Evolutionary conservation across 108 stramenopile species (phyloP).

Genomic region (Aurantiochytrium sp.): DNA sequence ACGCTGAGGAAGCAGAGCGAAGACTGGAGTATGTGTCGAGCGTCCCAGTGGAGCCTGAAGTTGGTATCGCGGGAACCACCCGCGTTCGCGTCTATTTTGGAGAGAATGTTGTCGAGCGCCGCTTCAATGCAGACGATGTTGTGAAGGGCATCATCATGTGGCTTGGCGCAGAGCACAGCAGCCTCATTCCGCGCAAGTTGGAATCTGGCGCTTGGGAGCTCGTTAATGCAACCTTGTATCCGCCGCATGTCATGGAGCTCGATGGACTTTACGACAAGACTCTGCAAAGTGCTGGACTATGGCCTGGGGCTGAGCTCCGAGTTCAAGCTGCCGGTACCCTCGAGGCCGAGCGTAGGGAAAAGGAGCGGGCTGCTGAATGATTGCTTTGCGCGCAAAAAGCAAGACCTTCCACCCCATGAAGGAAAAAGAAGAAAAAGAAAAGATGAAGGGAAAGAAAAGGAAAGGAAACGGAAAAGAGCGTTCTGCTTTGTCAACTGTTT

Average conservation of each 20-base stretch:
- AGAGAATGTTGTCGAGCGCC: background rate
- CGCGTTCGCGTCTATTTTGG: background rate
- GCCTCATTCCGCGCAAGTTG: background rate
- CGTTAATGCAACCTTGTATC: background rate
- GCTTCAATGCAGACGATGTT: background rate
- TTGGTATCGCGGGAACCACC: background rate
- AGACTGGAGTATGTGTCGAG: background rate
- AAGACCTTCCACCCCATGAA: no score
- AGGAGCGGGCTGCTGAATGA: background rate
- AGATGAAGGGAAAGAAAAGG: no score
- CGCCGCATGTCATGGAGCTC: background rate
- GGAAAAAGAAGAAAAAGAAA: no score
- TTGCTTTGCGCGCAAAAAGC: background rate
- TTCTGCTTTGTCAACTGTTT: no score
- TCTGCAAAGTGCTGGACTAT: background rate
- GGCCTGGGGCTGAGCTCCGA: background rate
- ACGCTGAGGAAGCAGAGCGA: background rate
- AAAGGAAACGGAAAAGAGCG: no score
- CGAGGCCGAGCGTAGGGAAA: background rate
- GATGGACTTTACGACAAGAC: background rate
- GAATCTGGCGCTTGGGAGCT: background rate
- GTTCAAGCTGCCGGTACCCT: background rate
- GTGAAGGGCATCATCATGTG: slow-evolving; percentile 9
- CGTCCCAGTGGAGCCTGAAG: background rate
- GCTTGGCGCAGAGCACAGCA: slow-evolving; percentile 13